These are phyloP conservation scores for Flaveria floridana DNA, from an alignment of 140 eudicot genomes.

Conservation along the genomic window DNA sequence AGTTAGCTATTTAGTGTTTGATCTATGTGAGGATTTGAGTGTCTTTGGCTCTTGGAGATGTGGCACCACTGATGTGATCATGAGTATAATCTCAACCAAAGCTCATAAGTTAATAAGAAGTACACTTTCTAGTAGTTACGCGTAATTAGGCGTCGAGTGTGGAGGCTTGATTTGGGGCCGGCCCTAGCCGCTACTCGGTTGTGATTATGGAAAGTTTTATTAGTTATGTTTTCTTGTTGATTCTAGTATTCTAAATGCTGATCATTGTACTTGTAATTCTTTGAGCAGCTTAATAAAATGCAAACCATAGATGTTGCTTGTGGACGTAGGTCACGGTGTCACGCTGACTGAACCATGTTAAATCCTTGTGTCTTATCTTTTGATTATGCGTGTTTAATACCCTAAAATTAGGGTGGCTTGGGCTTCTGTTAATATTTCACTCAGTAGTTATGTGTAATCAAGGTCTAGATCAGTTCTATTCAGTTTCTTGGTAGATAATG, in stretches of 20 bases:
- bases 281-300: no score
- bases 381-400: no score
- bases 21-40: slow-evolving; percentile 12
- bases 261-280: no score
- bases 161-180: no score
- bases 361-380: no score
- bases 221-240: no score
- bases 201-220: no score
- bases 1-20: not conserved
- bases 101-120: not conserved
- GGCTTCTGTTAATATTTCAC: not conserved
- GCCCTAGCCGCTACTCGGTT: no score
- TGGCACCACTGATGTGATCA: not conserved
- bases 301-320: no score
- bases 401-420: not conserved
- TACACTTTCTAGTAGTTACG: not conserved
- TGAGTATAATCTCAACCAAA: not conserved
- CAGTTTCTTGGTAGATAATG: not conserved
- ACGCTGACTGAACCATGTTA: no score
- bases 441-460: not conserved
- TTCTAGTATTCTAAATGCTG: no score
- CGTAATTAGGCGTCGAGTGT: not conserved
- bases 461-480: not conserved
- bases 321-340: no score
- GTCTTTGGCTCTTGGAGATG: slow-evolving; percentile 4